Evolutionary conservation across 768 basidiomycete genomes (phyloP).

Genomic region (Panaeolus cyanescens): DNA sequence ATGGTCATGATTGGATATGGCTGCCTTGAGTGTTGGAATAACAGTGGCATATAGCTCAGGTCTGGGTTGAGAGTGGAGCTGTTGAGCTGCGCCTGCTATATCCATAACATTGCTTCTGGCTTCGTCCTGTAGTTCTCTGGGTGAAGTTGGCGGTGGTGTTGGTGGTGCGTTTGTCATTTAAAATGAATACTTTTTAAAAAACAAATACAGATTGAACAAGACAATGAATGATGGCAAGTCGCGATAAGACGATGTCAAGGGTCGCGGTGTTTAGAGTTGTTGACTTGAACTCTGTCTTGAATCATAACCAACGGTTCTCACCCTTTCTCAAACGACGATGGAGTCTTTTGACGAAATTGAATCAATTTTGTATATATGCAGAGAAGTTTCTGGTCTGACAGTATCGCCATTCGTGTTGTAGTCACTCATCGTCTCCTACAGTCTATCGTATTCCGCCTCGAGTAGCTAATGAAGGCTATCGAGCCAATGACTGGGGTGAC

Average conservation of each 20-base stretch:
- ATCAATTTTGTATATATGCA: conserved; percentile 85
- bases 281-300: too few relatives aligned
- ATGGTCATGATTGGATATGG: conserved; percentile 46
- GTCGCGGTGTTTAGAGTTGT: neutral
- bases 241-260: neutral
- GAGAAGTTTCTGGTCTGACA: conserved; percentile 82
- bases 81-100: conserved; percentile 10
- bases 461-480: conserved; percentile 85
- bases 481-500: conserved; percentile 93
- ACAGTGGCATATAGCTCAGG: conserved; percentile 44
- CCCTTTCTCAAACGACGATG: conserved; percentile 35
- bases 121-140: conserved; percentile 57
- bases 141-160: conserved; percentile 63
- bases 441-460: conserved; percentile 92
- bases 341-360: conserved; percentile 80
- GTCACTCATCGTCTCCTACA: conserved; percentile 27
- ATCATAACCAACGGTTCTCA: neutral
- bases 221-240: neutral
- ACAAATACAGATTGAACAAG: neutral
- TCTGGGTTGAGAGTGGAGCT: conserved; percentile 14
- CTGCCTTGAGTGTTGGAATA: conserved; percentile 45
- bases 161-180: conserved; percentile 61
- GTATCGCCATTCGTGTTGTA: neutral
- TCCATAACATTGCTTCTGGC: conserved; percentile 28
- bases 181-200: conserved; percentile 4